Evolutionary conservation across 2,329 filamentous ascomycete species (phyloP).

Genomic region (Xylogone sp.): DNA sequence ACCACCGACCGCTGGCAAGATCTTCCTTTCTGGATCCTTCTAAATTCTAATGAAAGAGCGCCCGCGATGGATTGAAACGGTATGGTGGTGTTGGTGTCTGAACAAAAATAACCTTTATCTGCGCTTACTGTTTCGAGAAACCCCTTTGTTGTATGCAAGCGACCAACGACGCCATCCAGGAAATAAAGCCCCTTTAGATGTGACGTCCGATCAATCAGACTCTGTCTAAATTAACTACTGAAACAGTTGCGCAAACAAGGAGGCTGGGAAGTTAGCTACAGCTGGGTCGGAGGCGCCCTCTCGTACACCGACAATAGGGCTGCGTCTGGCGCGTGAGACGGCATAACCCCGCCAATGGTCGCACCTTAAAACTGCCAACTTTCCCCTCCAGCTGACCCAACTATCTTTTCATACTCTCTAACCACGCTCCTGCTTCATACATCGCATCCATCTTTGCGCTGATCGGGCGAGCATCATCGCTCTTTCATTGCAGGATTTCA

Average conservation of each 20-base stretch:
- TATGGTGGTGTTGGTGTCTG: background rate
- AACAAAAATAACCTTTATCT: background rate
- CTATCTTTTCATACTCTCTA: conserved; percentile 18
- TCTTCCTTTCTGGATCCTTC: background rate
- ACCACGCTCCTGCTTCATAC: conserved; percentile 13
- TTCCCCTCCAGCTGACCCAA: conserved; percentile 23
- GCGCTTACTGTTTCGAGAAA: background rate
- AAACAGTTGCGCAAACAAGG: background rate
- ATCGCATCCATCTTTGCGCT: background rate
- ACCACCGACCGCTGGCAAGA: conserved; percentile 1
- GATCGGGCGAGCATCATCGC: no score
- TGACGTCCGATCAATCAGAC: background rate
- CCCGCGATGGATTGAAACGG: background rate
- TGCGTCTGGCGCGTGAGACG: background rate
- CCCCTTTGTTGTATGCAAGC: no score
- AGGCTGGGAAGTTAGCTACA: background rate
- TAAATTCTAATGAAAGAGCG: background rate
- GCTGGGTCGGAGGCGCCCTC: background rate
- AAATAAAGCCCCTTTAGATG: background rate
- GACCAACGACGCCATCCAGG: no score
- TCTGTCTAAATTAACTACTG: background rate
- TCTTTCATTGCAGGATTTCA: no score
- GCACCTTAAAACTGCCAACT: conserved; percentile 20
- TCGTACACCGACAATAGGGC: background rate
- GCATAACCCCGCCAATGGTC: background rate